phyloP scores from a whole-genome alignment of 2,329 filamentous ascomycete genomes.

The Alternaria sp. region DNA sequence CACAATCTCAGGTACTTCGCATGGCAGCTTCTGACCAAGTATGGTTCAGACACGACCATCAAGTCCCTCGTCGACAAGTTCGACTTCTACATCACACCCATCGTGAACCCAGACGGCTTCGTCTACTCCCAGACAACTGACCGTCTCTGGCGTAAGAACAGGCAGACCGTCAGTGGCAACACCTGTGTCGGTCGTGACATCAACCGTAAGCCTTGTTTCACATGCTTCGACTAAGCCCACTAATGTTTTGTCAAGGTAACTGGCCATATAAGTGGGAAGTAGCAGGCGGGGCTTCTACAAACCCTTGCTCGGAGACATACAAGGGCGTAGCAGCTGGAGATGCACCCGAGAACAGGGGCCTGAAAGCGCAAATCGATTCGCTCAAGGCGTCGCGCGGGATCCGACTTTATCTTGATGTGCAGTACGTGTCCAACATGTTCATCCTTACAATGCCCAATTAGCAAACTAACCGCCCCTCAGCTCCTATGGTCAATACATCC shows the following conservation, averaged over 20 bases:
- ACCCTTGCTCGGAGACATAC: conserved; percentile 51
- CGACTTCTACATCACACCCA: conserved; percentile 47
- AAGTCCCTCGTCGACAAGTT: conserved; percentile 50
- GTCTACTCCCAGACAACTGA: conserved; percentile 52
- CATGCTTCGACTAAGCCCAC: neutral
- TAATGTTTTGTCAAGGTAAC: conserved; percentile 27
- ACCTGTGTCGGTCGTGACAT: conserved; percentile 50
- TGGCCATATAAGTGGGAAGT: conserved; percentile 52
- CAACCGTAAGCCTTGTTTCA: conserved; percentile 35
- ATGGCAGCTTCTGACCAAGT: conserved; percentile 50
- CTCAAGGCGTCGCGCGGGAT: conserved; percentile 60
- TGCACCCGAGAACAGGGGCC: conserved; percentile 46
- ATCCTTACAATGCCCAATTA: no score
- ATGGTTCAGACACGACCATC: conserved; percentile 42
- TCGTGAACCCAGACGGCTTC: conserved; percentile 44
- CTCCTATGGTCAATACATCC: conserved; percentile 45
- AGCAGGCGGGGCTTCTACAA: conserved; percentile 47
- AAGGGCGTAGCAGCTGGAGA: conserved; percentile 47
- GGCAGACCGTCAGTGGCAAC: conserved; percentile 44
- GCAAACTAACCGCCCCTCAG: neutral
- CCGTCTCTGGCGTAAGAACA: conserved; percentile 54
- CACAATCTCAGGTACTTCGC: conserved; percentile 37
- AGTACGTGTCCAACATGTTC: conserved; percentile 58
- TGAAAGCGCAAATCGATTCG: conserved; percentile 55
- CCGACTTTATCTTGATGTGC: conserved; percentile 70